Evolutionary conservation across 139 green algal species (phyloP).

Genomic region (Axilococcus clingmanii): DNA sequence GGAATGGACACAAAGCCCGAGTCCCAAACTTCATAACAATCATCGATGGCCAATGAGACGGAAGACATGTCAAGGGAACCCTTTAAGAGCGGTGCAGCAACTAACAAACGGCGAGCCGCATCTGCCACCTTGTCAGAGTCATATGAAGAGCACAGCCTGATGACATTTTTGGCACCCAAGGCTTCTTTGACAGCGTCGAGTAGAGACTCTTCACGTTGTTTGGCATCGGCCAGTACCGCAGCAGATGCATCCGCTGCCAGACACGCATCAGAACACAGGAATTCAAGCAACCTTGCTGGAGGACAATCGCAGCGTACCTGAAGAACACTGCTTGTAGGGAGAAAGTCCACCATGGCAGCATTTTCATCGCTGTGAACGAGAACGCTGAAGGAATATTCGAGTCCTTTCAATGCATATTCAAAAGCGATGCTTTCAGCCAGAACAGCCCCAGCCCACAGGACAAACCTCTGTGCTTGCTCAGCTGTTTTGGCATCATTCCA

Average conservation of each 20-base stretch:
- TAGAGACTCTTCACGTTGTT: slow-evolving; percentile 28
- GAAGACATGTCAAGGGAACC: slow-evolving; percentile 55
- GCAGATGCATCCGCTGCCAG: slow-evolving; percentile 40
- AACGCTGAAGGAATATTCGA: slow-evolving; percentile 59
- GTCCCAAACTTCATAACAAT: slow-evolving; percentile 91
- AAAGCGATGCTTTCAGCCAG: slow-evolving; percentile 47
- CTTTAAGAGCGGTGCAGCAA: slow-evolving; percentile 58
- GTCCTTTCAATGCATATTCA: slow-evolving; percentile 10
- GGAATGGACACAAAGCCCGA: slow-evolving; percentile 87
- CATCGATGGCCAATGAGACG: slow-evolving; percentile 70
- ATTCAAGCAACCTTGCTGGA: slow-evolving; percentile 55
- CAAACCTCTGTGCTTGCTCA: slow-evolving; percentile 71
- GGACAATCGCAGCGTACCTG: slow-evolving; percentile 78
- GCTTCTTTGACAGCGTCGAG: slow-evolving; percentile 33
- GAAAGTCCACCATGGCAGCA: slow-evolving; percentile 63
- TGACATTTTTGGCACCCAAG: slow-evolving; percentile 43
- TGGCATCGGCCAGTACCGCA: not conserved
- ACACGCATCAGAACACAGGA: slow-evolving; percentile 48
- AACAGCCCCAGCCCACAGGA: slow-evolving; percentile 74
- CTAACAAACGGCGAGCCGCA: slow-evolving; percentile 59
- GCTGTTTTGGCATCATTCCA: slow-evolving; percentile 66
- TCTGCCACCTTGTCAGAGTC: slow-evolving; percentile 40
- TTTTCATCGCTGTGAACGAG: slow-evolving; percentile 62
- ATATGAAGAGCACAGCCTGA: slow-evolving; percentile 42
- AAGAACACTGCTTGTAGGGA: slow-evolving; percentile 60